Conservation (phyloP, 1,139 yeast genomes). For the Lodderomyces jiufengensis region DNA sequence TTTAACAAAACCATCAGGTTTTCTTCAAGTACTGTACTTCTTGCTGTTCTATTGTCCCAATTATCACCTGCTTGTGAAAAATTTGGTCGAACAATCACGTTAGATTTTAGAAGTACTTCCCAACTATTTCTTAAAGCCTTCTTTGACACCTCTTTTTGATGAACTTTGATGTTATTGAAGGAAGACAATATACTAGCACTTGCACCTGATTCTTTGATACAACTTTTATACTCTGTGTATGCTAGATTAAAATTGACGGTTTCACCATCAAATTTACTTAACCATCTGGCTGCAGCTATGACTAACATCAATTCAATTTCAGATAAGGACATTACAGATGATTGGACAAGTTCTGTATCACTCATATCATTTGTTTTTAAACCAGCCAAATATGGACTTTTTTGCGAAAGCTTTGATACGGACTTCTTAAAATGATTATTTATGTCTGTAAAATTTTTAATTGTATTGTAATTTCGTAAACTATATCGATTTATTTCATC, state of each 20-base stretch:
- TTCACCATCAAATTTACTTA: slow-evolving; percentile 54
- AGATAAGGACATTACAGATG: slow-evolving; percentile 45
- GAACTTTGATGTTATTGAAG: slow-evolving; percentile 34
- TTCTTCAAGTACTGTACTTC: slow-evolving; percentile 36
- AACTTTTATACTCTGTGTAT: slow-evolving; percentile 67
- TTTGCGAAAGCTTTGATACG: slow-evolving; percentile 27
- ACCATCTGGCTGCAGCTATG: slow-evolving; percentile 71
- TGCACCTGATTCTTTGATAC: slow-evolving; percentile 48
- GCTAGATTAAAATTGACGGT: slow-evolving; percentile 71
- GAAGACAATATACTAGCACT: slow-evolving; percentile 30
- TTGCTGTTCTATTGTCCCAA: not conserved
- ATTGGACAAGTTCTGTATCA: not conserved
- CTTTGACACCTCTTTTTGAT: slow-evolving; percentile 48
- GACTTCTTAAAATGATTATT: slow-evolving; percentile 50
- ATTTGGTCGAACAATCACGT: not conserved
- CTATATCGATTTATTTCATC: slow-evolving; percentile 17
- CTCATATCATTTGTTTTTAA: not conserved
- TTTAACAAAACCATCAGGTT: slow-evolving; percentile 48
- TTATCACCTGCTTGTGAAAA: not conserved
- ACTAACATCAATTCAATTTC: slow-evolving; percentile 66
- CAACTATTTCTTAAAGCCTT: slow-evolving; percentile 51
- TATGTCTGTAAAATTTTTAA: slow-evolving; percentile 56
- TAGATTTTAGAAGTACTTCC: slow-evolving; percentile 40
- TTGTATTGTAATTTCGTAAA: slow-evolving; percentile 52
- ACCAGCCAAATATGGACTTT: slow-evolving; percentile 31